These are phyloP conservation scores for Linderniella brevidens DNA, from an alignment of 257 asterid genomes.

Conservation along the genomic window DNA sequence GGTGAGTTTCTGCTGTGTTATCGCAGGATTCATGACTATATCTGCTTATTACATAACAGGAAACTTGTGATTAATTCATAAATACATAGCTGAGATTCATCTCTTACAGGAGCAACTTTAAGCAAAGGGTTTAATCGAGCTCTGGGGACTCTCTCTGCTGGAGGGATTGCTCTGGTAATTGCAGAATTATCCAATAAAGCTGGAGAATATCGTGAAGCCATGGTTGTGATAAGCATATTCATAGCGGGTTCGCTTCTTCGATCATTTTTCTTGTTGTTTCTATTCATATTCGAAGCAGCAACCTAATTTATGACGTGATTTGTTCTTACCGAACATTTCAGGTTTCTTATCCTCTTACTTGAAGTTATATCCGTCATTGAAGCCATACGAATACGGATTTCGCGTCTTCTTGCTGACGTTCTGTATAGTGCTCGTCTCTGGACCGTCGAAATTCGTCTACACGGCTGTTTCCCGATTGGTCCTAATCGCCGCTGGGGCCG, in stretches of 20 bases:
- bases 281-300: neutral
- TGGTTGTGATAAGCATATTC: conserved; percentile 4
- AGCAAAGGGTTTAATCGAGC: conserved; percentile 6
- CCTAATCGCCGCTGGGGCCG: neutral
- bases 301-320: too few relatives aligned
- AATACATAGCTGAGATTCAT: neutral
- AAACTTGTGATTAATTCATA: too few relatives aligned
- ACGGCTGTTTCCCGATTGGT: conserved; percentile 1
- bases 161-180: neutral
- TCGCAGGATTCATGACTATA: too few relatives aligned
- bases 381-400: conserved; percentile 4
- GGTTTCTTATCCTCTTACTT: conserved; percentile 2
- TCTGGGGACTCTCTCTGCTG: conserved; percentile 2
- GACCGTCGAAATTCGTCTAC: neutral
- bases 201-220: neutral
- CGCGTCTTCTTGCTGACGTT: conserved; percentile 7
- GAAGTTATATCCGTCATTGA: neutral
- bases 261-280: neutral
- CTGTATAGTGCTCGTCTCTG: conserved; percentile 4
- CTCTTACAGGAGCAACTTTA: conserved; percentile 1
- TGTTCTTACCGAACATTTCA: neutral
- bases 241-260: neutral
- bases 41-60: too few relatives aligned
- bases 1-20: conserved; percentile 1
- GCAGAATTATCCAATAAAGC: conserved; percentile 1